These are phyloP conservation scores for Paracorniculantispora psalliotae DNA, from an alignment of 2,329 filamentous ascomycete species.

Conservation along the genomic window DNA sequence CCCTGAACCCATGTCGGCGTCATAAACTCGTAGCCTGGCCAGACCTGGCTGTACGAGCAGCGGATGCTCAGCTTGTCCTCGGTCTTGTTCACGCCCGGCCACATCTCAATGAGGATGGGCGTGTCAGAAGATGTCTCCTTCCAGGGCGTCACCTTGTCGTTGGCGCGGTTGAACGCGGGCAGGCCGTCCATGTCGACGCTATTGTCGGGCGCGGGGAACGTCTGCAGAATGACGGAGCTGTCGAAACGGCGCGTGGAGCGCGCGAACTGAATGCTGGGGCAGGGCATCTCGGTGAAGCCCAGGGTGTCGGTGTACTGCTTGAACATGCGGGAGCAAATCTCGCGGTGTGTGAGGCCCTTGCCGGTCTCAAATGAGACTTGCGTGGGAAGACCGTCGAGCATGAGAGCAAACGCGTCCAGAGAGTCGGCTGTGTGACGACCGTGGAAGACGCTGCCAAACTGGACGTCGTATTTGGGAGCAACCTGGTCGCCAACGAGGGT, in stretches of 20 bases:
- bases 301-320: constrained; percentile 12
- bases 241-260: constrained; percentile 12
- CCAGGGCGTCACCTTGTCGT: constrained; percentile 12
- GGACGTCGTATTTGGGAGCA: constrained; percentile 11
- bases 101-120: constrained; percentile 11
- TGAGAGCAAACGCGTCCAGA: constrained; percentile 12
- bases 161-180: constrained; percentile 9
- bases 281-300: constrained; percentile 14
- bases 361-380: neutral
- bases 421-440: constrained; percentile 12
- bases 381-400: constrained; percentile 13
- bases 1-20: constrained; percentile 14
- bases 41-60: constrained; percentile 11
- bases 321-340: constrained; percentile 10
- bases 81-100: constrained; percentile 1
- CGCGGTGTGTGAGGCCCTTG: constrained; percentile 6
- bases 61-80: constrained; percentile 11
- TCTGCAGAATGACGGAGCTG: constrained; percentile 13
- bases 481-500: constrained; percentile 7
- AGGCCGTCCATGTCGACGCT: constrained; percentile 6
- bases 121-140: constrained; percentile 13
- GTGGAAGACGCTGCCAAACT: constrained; percentile 15
- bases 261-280: constrained; percentile 13
- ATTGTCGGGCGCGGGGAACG: neutral
- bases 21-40: constrained; percentile 13